Base-by-base conservation (phyloP, 2,329 filamentous ascomycete species). In the Bipolaris bicolor region DNA sequence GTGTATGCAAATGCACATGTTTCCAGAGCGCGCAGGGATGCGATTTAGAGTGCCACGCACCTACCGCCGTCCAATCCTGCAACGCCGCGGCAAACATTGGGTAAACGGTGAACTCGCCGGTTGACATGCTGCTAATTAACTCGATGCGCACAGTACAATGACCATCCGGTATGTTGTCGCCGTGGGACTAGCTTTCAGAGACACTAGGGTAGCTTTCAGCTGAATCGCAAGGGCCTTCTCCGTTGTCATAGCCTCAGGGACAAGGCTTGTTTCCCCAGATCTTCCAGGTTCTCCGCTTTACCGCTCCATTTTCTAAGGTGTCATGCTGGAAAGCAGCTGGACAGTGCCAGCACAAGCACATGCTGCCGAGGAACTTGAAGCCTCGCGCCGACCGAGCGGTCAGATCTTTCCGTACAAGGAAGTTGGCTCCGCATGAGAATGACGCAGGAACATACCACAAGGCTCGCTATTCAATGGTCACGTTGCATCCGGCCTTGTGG, bases 351-450 rank as follows among this genome's bases (percentile, higher is more conserved):
- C 18, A 47, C 55, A 55, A 49, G 55, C 55, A 58, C 55, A 58
- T 58, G 55, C 31, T 56, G 52, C 56, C 56, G 56, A 58, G 56
- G 56, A 52, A 51, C 22, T 51, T 56, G 37, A 48, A 24, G 40
- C 33, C 5, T 22, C 26, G 31, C 16, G 18, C 44, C 43, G 10
- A 44, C 64, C 63, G 58, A 68, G 55, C 60, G 60, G 58, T 57
- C 49, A 60, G 57, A 47, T 49, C 49, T 52, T 53, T 49, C 53
- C 52, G 44, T 15, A 45, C 29, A 24, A 54, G 50, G 52, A 57
- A 51, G 22, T 33, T 37, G 46, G 29, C 41, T 39, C 53, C 52
- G 52, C 48, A 45, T 34, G 18, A 33, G 41, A 41, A 61, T 55
- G 58, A 62, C 41, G 46, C 55, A 63, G 49, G 37, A 47, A 52